Conservation (phyloP, 805 yeast species). For the Metschnikowia anglica region DNA sequence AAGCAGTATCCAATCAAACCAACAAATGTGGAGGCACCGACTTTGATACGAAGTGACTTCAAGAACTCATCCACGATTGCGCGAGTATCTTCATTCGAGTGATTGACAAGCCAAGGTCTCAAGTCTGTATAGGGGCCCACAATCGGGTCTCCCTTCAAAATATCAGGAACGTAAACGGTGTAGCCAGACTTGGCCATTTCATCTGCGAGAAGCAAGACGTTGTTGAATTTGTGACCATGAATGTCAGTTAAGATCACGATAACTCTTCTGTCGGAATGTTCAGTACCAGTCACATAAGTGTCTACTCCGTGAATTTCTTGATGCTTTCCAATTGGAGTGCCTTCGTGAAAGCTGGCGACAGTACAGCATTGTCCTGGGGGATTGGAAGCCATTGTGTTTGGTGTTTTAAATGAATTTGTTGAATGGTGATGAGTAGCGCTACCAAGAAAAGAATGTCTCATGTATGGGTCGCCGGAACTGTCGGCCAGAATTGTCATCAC, state of each 20-base stretch:
- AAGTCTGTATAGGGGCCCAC: conserved; percentile 16
- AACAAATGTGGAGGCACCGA: conserved; percentile 44
- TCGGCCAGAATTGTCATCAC: not conserved
- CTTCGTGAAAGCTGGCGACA: conserved; percentile 46
- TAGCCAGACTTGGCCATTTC: conserved; percentile 60
- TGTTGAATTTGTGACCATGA: conserved; percentile 58
- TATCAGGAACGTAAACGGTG: conserved; percentile 74
- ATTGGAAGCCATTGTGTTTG: conserved; percentile 44
- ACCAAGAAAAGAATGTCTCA: not conserved
- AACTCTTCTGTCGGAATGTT: conserved; percentile 40
- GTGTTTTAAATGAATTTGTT: not conserved
- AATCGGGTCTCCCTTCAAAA: conserved; percentile 52
- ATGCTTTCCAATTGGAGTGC: conserved; percentile 47
- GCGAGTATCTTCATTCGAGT: conserved; percentile 47
- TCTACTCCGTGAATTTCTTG: conserved; percentile 42
- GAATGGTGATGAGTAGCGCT: not conserved
- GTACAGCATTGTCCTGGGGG: conserved; percentile 52
- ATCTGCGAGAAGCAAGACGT: conserved; percentile 64
- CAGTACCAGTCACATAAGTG: conserved; percentile 32
- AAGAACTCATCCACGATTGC: conserved; percentile 53
- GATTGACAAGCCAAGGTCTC: conserved; percentile 53
- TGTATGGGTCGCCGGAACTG: not conserved
- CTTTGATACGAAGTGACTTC: conserved; percentile 40
- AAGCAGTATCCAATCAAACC: conserved; percentile 77
- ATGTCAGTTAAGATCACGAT: conserved; percentile 70